Conservation (phyloP, 2,329 filamentous ascomycete species). For the Acarospora socialis region DNA sequence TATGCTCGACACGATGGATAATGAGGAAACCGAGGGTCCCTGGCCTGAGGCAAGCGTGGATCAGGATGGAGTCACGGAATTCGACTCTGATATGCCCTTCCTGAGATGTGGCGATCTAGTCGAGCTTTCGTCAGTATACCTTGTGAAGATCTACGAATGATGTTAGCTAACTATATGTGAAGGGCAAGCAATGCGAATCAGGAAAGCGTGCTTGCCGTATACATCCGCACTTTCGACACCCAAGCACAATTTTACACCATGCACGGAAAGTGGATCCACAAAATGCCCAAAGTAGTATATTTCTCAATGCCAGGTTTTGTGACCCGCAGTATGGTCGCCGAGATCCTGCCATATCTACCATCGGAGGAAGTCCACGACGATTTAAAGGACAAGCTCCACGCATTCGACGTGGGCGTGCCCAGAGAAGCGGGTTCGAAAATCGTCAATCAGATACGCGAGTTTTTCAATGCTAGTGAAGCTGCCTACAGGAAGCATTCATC, state of each 20-base stretch:
- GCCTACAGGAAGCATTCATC: conserved; percentile 33
- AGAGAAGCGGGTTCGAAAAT: conserved; percentile 27
- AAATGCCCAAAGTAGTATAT: conserved; percentile 25
- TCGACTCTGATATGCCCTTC: conserved; percentile 20
- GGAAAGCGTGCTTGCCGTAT: conserved; percentile 28
- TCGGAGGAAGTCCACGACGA: conserved; percentile 20
- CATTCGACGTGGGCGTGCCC: conserved; percentile 28
- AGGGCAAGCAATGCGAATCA: conserved; percentile 18
- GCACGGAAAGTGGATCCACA: conserved; percentile 30
- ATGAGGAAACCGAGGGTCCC: conserved; percentile 5
- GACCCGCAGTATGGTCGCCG: conserved; percentile 29
- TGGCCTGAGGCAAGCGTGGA: conserved; percentile 5
- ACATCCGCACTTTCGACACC: conserved; percentile 26
- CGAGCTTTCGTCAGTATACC: conserved; percentile 20
- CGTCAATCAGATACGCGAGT: conserved; percentile 24
- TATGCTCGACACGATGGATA: no score
- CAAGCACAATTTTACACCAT: conserved; percentile 30
- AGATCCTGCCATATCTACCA: conserved; percentile 39
- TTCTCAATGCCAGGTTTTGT: conserved; percentile 38
- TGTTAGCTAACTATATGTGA: conserved; percentile 9
- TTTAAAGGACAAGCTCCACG: conserved; percentile 16
- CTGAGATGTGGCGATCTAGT: conserved; percentile 29
- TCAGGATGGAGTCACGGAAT: conserved; percentile 17
- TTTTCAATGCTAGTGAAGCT: conserved; percentile 27
- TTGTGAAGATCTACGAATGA: neutral